These are phyloP conservation scores for Sclerotinia sclerotiorum DNA, from an alignment of 2,329 filamentous ascomycete species.

Conservation along the genomic window DNA sequence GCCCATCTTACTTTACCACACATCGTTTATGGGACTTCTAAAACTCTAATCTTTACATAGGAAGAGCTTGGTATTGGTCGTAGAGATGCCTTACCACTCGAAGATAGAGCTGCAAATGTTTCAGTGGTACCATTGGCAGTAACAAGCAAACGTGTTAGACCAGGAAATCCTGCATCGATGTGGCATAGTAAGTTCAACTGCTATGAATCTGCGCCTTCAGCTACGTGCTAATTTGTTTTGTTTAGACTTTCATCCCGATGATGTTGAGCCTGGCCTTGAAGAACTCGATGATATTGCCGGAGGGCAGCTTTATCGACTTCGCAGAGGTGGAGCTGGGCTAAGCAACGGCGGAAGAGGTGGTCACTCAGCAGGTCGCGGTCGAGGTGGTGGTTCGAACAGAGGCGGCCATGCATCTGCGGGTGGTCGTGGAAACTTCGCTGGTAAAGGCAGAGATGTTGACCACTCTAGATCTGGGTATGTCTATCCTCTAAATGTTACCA, in stretches of 20 bases:
- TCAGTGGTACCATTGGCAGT: neutral
- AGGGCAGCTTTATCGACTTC: conserved; percentile 36
- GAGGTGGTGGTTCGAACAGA: conserved; percentile 16
- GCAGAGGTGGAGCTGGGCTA: conserved; percentile 24
- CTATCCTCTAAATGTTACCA: neutral
- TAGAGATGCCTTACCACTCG: conserved; percentile 34
- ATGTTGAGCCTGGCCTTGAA: conserved; percentile 29
- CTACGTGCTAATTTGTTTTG: conserved; percentile 19
- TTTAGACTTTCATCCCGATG: conserved; percentile 28
- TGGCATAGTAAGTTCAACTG: conserved; percentile 33
- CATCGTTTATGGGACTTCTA: neutral
- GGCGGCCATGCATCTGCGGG: conserved; percentile 4
- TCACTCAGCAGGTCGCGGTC: conserved; percentile 1
- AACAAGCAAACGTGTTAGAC: neutral
- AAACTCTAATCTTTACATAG: conserved; percentile 23
- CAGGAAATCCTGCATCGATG: conserved; percentile 18
- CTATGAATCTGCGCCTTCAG: neutral
- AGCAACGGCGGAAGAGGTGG: conserved; percentile 23
- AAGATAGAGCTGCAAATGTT: conserved; percentile 24
- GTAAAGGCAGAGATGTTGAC: neutral
- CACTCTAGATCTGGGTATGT: conserved; percentile 4
- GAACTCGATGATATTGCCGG: conserved; percentile 35
- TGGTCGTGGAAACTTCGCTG: neutral
- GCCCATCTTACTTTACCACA: neutral
- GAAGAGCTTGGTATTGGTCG: conserved; percentile 38